Conservation (phyloP, 1,139 yeast species). For the Geotrichum klebahnii region DNA sequence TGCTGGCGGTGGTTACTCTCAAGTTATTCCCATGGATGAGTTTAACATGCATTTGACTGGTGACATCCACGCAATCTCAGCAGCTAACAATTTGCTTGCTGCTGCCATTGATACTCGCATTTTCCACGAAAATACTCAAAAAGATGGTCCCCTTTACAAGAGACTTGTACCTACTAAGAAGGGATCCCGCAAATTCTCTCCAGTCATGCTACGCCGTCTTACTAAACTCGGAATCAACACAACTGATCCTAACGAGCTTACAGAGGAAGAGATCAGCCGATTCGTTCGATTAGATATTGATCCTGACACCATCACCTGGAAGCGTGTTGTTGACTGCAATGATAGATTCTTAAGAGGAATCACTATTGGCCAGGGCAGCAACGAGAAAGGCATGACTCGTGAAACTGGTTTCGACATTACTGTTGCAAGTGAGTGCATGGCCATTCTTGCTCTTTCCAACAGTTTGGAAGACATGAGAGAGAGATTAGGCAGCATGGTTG, state of each 20-base stretch:
- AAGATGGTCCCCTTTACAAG: conserved; percentile 78
- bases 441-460: conserved; percentile 85
- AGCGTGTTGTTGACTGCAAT: conserved; percentile 93
- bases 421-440: conserved; percentile 98
- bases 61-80: conserved; percentile 94
- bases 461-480: conserved; percentile 82
- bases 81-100: conserved; percentile 91
- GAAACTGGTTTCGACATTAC: conserved; percentile 94
- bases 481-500: conserved; percentile 86
- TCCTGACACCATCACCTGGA: conserved; percentile 92
- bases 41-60: conserved; percentile 98
- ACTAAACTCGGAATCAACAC: conserved; percentile 74
- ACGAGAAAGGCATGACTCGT: conserved; percentile 87
- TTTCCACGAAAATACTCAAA: conserved; percentile 94
- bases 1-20: conserved; percentile 98
- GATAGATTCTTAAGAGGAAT: conserved; percentile 90
- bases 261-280: conserved; percentile 66
- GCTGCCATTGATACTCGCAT: conserved; percentile 98
- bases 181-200: conserved; percentile 73
- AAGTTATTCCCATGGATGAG: conserved; percentile 98
- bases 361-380: conserved; percentile 89
- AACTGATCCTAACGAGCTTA: conserved; percentile 77
- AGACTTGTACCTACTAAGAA: conserved; percentile 85
- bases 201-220: conserved; percentile 74
- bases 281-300: conserved; percentile 90